These are phyloP conservation scores for Tephrocybe rancida DNA, from an alignment of 768 basidiomycete genomes.

Conservation along the genomic window DNA sequence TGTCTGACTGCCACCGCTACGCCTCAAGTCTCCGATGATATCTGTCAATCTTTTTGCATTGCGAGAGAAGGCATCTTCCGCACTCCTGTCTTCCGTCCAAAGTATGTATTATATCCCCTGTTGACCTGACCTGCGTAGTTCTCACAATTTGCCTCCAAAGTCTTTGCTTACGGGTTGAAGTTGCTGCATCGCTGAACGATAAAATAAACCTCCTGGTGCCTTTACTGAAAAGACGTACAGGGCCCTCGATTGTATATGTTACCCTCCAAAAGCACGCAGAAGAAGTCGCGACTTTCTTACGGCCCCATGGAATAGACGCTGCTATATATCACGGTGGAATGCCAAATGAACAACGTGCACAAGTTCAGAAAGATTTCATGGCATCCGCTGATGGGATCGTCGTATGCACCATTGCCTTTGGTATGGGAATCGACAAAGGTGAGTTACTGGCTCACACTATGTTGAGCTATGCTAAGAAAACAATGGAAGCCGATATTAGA, in stretches of 20 bases:
- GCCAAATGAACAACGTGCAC: constrained; percentile 10
- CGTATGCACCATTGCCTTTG: constrained; percentile 17
- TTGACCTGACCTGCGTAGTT: background rate
- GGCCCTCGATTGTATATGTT: constrained; percentile 18
- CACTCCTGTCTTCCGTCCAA: constrained; percentile 15
- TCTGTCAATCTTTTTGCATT: constrained; percentile 13
- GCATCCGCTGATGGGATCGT: constrained; percentile 10
- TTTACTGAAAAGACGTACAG: constrained; percentile 9
- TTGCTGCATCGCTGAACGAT: constrained; percentile 8
- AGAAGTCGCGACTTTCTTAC: constrained; percentile 5
- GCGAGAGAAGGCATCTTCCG: constrained; percentile 14
- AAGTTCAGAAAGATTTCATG: constrained; percentile 12
- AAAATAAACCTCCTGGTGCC: constrained; percentile 14
- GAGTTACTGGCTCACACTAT: background rate
- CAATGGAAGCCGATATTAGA: constrained; percentile 10
- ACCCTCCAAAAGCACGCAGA: constrained; percentile 16
- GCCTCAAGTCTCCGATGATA: constrained; percentile 9
- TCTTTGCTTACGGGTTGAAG: constrained; percentile 12
- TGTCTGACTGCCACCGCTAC: constrained; percentile 20
- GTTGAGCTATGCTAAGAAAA: background rate
- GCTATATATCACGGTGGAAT: constrained; percentile 17
- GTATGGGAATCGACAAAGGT: constrained; percentile 18
- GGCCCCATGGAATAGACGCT: constrained; percentile 12
- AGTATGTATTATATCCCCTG: constrained; percentile 3
- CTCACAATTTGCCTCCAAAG: background rate